These are phyloP conservation scores for Sporothrix brasiliensis DNA, from an alignment of 2,329 filamentous ascomycete species.

Conservation along the genomic window DNA sequence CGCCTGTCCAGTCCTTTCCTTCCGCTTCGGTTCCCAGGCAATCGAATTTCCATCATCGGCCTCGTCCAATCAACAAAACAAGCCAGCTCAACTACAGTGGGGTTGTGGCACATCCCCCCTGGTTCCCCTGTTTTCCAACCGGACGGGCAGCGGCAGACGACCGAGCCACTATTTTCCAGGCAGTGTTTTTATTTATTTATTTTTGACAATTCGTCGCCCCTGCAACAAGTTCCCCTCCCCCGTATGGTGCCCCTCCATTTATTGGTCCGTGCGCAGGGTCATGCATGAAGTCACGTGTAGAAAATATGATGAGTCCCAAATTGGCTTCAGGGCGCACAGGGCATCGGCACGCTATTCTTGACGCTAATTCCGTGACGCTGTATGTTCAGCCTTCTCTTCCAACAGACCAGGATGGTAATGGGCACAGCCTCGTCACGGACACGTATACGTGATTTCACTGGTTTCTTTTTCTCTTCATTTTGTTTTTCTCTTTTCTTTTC, in stretches of 20 bases:
- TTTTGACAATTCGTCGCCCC: constrained; percentile 25
- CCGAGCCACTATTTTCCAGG: constrained; percentile 13
- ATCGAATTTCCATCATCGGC: constrained; percentile 25
- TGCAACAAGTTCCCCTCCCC: constrained; percentile 24
- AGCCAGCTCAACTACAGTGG: constrained; percentile 29
- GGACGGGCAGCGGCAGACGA: not conserved
- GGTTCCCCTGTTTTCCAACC: constrained; percentile 13
- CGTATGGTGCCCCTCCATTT: constrained; percentile 23
- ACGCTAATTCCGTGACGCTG: not conserved
- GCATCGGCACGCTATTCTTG: not conserved
- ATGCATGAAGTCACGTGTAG: constrained; percentile 6
- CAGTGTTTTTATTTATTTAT: constrained; percentile 28
- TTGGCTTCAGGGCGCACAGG: not conserved
- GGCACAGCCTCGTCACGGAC: too few species aligned
- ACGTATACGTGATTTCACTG: too few species aligned
- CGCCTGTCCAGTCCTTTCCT: not conserved
- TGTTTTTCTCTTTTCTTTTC: too few species aligned
- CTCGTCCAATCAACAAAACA: constrained; percentile 35
- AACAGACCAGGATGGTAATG: too few species aligned
- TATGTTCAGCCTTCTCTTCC: too few species aligned
- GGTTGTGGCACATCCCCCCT: constrained; percentile 18
- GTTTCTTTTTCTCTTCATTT: too few species aligned
- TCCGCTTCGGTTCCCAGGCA: constrained; percentile 14
- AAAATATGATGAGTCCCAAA: too few species aligned
- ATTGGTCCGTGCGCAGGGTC: constrained; percentile 26